Percentiles rank a stretch among this genome's conserved stretches.
These are phyloP conservation scores for Boechera divaricarpa DNA, from an alignment of 345 rosid species.

Conservation along the genomic window DNA sequence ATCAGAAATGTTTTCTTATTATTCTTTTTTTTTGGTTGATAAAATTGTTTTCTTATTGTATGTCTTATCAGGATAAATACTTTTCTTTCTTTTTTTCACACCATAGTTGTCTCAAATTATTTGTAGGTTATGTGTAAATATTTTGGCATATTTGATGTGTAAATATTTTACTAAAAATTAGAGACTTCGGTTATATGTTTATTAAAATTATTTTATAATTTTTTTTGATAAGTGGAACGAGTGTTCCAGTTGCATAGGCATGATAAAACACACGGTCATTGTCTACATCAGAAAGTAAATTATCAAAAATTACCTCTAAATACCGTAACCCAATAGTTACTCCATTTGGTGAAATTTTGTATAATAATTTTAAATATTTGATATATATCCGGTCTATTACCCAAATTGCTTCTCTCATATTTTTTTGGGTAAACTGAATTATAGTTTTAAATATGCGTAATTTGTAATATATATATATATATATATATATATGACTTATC, in stretches of 20 bases:
- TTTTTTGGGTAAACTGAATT: not conserved
- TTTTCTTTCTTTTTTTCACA: not conserved
- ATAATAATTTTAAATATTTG: not conserved
- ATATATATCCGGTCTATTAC: not conserved
- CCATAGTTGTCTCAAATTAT: not conserved
- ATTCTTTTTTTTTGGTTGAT: too few species aligned
- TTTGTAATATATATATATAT: not conserved
- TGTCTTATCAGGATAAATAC: not conserved
- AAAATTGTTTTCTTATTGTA: not conserved
- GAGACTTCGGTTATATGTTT: not conserved
- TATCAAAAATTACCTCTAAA: not conserved
- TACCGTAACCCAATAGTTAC: not conserved
- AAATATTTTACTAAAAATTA: too few species aligned
- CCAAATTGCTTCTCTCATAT: not conserved
- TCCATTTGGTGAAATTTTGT: not conserved
- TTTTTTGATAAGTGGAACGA: not conserved
- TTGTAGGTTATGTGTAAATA: not conserved
- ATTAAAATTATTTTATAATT: not conserved
- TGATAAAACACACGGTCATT: not conserved
- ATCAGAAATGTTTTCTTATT: not conserved
- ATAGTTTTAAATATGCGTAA: not conserved
- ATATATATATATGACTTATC: too few species aligned
- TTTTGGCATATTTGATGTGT: too few species aligned
- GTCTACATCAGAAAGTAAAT: not conserved
- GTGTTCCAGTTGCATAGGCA: not conserved